Evolutionary conservation across 1,139 yeast genomes (phyloP).

Genomic region (Sugiyamaella pinicola): DNA sequence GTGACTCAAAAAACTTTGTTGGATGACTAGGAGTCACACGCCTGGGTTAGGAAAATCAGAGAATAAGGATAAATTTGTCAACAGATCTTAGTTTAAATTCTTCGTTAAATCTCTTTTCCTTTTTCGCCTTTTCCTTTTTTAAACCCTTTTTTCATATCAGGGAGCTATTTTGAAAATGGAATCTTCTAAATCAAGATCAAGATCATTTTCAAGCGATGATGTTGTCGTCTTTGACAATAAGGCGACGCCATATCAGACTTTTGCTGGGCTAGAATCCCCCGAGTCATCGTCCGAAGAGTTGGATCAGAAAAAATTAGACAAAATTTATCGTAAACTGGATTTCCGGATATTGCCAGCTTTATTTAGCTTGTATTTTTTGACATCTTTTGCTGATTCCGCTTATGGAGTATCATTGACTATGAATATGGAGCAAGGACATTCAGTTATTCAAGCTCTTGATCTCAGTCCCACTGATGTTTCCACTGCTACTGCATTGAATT

Average conservation of each 20-base stretch:
- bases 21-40: conserved; percentile 14
- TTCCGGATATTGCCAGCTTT: conserved; percentile 76
- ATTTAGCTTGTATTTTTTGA: conserved; percentile 77
- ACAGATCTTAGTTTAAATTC: not conserved
- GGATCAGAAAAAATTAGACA: conserved; percentile 49
- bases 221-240: conserved; percentile 11
- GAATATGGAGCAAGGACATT: conserved; percentile 67
- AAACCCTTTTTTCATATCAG: not conserved
- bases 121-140: not conserved
- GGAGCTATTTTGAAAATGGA: not conserved
- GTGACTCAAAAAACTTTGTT: conserved; percentile 7
- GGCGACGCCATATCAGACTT: conserved; percentile 3
- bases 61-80: not conserved
- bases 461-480: conserved; percentile 62
- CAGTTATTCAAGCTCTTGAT: conserved; percentile 56
- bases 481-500: conserved; percentile 78
- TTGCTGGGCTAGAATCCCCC: not conserved
- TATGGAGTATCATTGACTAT: conserved; percentile 82
- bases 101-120: not conserved
- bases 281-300: conserved; percentile 15
- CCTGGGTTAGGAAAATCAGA: conserved; percentile 1
- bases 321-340: conserved; percentile 67
- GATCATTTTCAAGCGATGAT: conserved; percentile 11
- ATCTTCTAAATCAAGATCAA: conserved; percentile 3
- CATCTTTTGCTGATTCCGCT: conserved; percentile 76